Base-by-base conservation (phyloP, 225 moss, liverwort and hornwort genomes). In the Bryoerythrophyllum caledonicum region DNA sequence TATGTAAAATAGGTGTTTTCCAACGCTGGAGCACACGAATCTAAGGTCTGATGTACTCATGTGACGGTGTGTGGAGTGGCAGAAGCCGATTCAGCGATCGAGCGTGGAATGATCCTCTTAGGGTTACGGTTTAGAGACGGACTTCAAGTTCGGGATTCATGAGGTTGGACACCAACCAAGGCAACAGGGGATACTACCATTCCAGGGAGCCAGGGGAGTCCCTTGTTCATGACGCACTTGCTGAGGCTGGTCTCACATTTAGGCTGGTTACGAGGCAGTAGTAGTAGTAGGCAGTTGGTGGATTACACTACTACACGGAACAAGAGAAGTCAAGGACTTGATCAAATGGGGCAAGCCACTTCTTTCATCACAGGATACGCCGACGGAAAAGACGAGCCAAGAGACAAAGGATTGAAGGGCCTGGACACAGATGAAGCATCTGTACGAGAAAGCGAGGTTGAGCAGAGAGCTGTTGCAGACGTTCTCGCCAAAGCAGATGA, bases 281-380 rank as follows among this genome's bases (percentile, higher is more conserved):
- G 67, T 20, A 60, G 67, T 48, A 82, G 38, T 8, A 38, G 38
- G 38, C 38, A 38, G 51, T 74, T 40, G 40, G 70, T 51, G 60
- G 16, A 25, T 30, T 20, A 23, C 20, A n/a, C n/a, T n/a, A 34
- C 40, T 0, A 55, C 43, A 52, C 73, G 28, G 2, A 67, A 25
- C 38, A 59, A 48, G 40, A 25, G 41, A 17, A n/a, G n/a, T n/a
- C n/a, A n/a, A n/a, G n/a, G n/a, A n/a, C n/a, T n/a, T n/a, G n/a
- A n/a, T n/a, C n/a, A n/a, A n/a, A 85, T 85, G 85, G 82, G 82
- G 53, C 82, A 85, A 70, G 73, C 56, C 46, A 65, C 9, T 70
- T 79, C 85, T 60, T 65, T 64, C 14, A 63, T 73, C 14, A 60
- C 75, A 59, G 72, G 49, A 25, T 62, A 66, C 37, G 58, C 65